Percentiles rank a stretch among this genome's conserved stretches.
Conservation (phyloP, 1,284 basidiomycete genomes). For the Austroboletus novae-zelandiae region DNA sequence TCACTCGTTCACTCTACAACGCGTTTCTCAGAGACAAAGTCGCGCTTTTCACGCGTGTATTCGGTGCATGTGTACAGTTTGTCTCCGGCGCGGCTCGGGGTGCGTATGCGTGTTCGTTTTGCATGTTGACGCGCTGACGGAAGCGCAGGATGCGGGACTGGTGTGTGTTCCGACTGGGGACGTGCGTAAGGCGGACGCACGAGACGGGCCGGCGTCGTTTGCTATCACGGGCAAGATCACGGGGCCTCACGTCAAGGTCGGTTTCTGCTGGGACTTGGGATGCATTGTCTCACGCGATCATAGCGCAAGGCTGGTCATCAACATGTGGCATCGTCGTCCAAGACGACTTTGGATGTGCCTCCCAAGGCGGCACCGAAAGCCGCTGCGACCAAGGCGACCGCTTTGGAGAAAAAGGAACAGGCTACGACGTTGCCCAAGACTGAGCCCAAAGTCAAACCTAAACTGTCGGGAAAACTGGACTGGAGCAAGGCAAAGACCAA, state of each 20-base stretch:
- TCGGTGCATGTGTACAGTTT: conserved; percentile 66
- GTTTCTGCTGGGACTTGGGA: conserved; percentile 1
- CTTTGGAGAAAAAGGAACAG: conserved; percentile 15
- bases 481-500: conserved; percentile 60
- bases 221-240: conserved; percentile 51
- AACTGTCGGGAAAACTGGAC: conserved; percentile 55
- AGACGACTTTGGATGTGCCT: conserved; percentile 23
- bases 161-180: conserved; percentile 49
- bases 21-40: conserved; percentile 42
- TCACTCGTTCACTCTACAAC: not conserved
- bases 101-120: conserved; percentile 34
- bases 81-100: conserved; percentile 56
- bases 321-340: conserved; percentile 30
- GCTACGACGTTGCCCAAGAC: conserved; percentile 5
- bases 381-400: not conserved
- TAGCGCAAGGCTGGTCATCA: conserved; percentile 16
- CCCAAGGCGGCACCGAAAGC: conserved; percentile 20
- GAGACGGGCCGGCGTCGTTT: conserved; percentile 43
- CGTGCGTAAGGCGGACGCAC: conserved; percentile 50
- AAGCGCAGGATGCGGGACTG: conserved; percentile 55
- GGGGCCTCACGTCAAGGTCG: conserved; percentile 51
- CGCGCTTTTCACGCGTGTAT: conserved; percentile 46
- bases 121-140: not conserved
- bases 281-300: not conserved
- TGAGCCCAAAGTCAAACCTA: conserved; percentile 37